Evolutionary conservation across 306 rosid genomes (phyloP).

Genomic region (Quercus mongolica): DNA sequence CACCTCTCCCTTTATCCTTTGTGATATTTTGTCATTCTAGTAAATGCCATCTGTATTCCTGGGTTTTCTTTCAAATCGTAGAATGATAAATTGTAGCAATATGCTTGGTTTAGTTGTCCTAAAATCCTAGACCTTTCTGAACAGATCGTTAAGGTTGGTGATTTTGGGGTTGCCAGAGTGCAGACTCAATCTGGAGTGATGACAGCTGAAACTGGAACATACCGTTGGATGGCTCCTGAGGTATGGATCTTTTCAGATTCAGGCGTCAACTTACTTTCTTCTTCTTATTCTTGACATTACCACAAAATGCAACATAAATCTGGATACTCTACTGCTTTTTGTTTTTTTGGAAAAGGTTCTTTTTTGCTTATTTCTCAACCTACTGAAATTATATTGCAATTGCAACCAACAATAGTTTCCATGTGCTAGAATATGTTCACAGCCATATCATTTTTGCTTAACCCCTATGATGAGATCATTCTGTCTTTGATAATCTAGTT

Average conservation of each 20-base stretch:
- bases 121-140: constrained; percentile 22
- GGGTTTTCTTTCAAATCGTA: background rate
- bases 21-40: background rate
- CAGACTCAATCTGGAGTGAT: constrained; percentile 93
- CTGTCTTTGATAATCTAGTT: background rate
- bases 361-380: background rate
- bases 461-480: background rate
- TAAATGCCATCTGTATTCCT: background rate
- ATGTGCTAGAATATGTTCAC: background rate
- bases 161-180: constrained; percentile 99
- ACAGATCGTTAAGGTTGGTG: constrained; percentile 98
- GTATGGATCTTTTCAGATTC: constrained; percentile 38
- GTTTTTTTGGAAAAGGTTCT: background rate
- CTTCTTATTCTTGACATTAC: background rate
- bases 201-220: constrained; percentile 99
- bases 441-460: background rate
- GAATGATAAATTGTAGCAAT: constrained; percentile 6
- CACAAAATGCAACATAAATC: constrained; percentile 5
- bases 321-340: background rate
- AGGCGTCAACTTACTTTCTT: background rate
- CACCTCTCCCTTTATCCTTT: background rate
- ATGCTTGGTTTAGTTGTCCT: constrained; percentile 18
- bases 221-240: constrained; percentile 99
- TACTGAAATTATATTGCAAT: background rate
- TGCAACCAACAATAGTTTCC: background rate